Percentiles rank a stretch among this genome's conserved stretches.
Conservation (phyloP, 75 land plant genomes). For the Isoetes taiwanensis region DNA sequence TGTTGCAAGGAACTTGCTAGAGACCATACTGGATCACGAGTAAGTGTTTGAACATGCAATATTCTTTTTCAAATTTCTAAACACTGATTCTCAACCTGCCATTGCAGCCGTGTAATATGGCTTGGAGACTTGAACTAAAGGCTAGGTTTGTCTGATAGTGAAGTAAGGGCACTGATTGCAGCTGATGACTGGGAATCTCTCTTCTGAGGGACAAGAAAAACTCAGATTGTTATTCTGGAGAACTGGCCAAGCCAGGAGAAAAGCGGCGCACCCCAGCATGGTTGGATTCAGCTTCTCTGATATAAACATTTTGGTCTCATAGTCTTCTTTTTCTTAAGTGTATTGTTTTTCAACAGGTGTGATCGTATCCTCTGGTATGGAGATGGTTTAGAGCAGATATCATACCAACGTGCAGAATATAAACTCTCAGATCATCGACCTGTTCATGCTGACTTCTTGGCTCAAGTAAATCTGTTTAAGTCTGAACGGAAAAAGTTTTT, state of each 20-base stretch:
- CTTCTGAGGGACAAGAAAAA: constrained; percentile 34
- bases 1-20: constrained; percentile 27
- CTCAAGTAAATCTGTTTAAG: constrained; percentile 64
- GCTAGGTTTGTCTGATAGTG: constrained; percentile 20
- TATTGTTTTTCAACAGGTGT: constrained; percentile 66
- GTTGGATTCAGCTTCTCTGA: too few relatives aligned
- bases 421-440: constrained; percentile 89
- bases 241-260: constrained; percentile 34
- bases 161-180: constrained; percentile 24
- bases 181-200: constrained; percentile 53
- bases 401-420: constrained; percentile 68
- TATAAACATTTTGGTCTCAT: too few relatives aligned
- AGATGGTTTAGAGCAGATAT: constrained; percentile 58
- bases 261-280: constrained; percentile 76
- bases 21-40: constrained; percentile 66
- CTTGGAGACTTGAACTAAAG: constrained; percentile 88
- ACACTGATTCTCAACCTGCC: not conserved
- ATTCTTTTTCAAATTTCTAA: not conserved
- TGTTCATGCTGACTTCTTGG: constrained; percentile 59
- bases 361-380: constrained; percentile 91
- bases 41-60: constrained; percentile 17
- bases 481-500: too few relatives aligned
- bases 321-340: too few relatives aligned
- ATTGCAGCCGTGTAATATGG: constrained; percentile 61
- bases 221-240: constrained; percentile 44